These are phyloP conservation scores for Calonectria pteridis DNA, from an alignment of 2,329 filamentous ascomycete species.

Conservation along the genomic window DNA sequence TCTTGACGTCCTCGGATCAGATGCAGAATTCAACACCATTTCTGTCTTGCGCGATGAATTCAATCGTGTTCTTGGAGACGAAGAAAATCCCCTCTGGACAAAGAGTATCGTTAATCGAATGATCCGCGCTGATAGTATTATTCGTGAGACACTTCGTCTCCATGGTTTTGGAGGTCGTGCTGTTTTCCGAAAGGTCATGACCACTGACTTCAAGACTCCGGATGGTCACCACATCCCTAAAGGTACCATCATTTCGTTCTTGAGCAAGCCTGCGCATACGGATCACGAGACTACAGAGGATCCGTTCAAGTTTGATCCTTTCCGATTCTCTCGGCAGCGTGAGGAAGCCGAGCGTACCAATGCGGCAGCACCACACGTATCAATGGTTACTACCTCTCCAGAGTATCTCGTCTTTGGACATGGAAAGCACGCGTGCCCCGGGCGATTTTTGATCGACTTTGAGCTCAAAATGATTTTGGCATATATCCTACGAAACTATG, in stretches of 20 bases:
- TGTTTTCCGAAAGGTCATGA: conserved; percentile 46
- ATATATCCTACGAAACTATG: conserved; percentile 38
- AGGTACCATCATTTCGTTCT: neutral
- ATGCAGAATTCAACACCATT: neutral
- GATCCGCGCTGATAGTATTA: conserved; percentile 55
- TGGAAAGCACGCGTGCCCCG: conserved; percentile 51
- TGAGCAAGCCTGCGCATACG: neutral
- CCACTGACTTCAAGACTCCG: conserved; percentile 45
- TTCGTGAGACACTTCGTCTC: conserved; percentile 57
- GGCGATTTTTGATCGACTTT: conserved; percentile 47
- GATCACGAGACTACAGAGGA: neutral
- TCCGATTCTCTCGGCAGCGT: conserved; percentile 45
- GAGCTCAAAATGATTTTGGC: conserved; percentile 49
- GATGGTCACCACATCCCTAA: conserved; percentile 21
- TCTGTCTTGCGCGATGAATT: conserved; percentile 48
- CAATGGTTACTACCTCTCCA: conserved; percentile 34
- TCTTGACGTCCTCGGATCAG: neutral
- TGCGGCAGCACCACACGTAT: conserved; percentile 26
- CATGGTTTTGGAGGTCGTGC: conserved; percentile 47
- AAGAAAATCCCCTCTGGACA: conserved; percentile 50
- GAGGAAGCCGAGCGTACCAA: conserved; percentile 39
- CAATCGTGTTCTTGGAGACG: conserved; percentile 42
- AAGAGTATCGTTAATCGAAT: conserved; percentile 53
- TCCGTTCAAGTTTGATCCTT: conserved; percentile 7
- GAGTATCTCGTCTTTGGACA: conserved; percentile 51